Base-by-base conservation (phyloP, 108 stramenopile genomes). In the Licmophora abbreviata region DNA sequence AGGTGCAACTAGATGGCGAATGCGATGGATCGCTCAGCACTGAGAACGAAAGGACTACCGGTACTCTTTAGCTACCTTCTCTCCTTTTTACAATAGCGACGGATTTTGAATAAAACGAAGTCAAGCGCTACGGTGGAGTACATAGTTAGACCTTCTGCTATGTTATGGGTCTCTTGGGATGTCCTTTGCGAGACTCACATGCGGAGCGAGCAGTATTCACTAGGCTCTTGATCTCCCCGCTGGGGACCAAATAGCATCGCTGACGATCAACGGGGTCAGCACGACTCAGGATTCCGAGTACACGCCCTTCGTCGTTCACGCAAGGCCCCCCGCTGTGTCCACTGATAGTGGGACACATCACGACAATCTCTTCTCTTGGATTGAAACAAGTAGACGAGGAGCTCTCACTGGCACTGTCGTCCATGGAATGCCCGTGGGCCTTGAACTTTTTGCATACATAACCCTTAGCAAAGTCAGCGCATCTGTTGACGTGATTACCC, bases 271-370 rank as follows among this genome's bases (percentile, higher is more conserved):
- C 74, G 20, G 86, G 79, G 60, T 88, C 86, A 2, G 69, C 75
- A 23, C 82, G 52, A 26, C 74, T 76, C 6, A 84, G 58, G 42
- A 88, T 88, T 14, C 87, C 87, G 31, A 88, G 60, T 2, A 88
- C 87, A 64, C 57, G 66, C 24, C 87, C 87, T 44, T 81, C 74
- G 17, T 79, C 72, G 51, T 84, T 84, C 2, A 88, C 75, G 52
- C 80, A 84, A 9, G 87, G 83, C 2, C 87, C 87, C 17, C 87
- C 87, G 17, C 70, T 73, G 37, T 88, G 79, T 7, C 87, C 87
- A 14, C 51, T 54, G 35, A 79, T 88, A 3, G 87, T 82, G 1
- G 79, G 75, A 35, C 79, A 84, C 20, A 76, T 79, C 6, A 77
- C 68, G 0, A 84, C 77, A 56, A 88, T 77, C 64, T 84, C 87